These are phyloP conservation scores for Apophysomyces sp. DNA, from an alignment of 371 early-diverging fungal genomes.

Conservation along the genomic window DNA sequence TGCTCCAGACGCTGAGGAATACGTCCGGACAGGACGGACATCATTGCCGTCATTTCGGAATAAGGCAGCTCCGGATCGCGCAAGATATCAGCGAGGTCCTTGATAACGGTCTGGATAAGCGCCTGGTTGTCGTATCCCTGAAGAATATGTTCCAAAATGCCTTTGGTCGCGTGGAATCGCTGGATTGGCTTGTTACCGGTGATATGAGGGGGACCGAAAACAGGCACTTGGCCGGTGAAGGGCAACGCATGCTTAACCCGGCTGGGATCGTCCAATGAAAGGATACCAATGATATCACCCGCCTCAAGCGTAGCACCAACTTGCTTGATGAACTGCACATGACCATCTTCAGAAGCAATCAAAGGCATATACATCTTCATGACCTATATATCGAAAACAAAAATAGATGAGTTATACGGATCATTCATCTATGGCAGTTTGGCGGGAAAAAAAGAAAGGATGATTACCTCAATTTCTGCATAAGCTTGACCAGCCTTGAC, in stretches of 20 bases:
- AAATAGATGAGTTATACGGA: constrained; percentile 9
- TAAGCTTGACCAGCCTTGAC: constrained; percentile 89
- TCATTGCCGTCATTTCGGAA: constrained; percentile 76
- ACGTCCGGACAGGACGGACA: constrained; percentile 86
- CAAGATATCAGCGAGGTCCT: constrained; percentile 74
- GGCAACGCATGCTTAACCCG: constrained; percentile 87
- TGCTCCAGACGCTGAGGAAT: constrained; percentile 78
- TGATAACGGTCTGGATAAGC: constrained; percentile 65
- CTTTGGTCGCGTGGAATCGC: constrained; percentile 64
- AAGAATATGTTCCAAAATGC: constrained; percentile 72
- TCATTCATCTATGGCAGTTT: too few relatives aligned
- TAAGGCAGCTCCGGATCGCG: constrained; percentile 84
- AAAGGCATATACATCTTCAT: constrained; percentile 99
- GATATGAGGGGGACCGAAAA: constrained; percentile 73
- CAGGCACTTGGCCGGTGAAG: constrained; percentile 86
- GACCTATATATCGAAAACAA: constrained; percentile 47
- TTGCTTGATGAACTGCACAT: constrained; percentile 88
- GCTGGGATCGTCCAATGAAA: constrained; percentile 91
- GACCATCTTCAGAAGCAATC: constrained; percentile 86
- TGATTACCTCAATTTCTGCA: constrained; percentile 96
- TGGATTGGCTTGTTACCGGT: constrained; percentile 85
- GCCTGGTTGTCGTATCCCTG: constrained; percentile 88
- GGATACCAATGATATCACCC: constrained; percentile 92
- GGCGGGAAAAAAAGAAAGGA: too few relatives aligned
- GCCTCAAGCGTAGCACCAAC: constrained; percentile 84